Conservation (phyloP, 2,329 filamentous ascomycete genomes). For the Pseudofabraea citricarpa region DNA sequence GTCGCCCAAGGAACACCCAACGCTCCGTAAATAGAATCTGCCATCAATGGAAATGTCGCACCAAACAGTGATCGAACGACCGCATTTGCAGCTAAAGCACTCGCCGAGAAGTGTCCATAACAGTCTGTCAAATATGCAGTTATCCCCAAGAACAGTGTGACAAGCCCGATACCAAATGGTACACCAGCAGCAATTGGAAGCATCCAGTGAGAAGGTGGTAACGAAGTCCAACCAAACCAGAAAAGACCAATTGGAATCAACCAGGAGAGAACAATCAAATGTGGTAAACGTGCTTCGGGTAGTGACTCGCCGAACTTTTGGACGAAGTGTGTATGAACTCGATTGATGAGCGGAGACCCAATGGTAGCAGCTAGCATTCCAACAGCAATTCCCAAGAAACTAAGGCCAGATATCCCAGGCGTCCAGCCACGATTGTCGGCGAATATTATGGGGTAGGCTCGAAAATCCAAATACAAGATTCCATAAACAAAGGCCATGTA, state of each 20-base stretch:
- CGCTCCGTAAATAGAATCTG: not conserved
- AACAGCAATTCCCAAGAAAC: conserved; percentile 36
- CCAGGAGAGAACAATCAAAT: conserved; percentile 33
- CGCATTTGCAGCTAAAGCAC: conserved; percentile 56
- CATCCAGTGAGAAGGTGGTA: conserved; percentile 34
- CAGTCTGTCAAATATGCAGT: not conserved
- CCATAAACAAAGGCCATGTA: conserved; percentile 47
- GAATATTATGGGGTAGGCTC: conserved; percentile 45
- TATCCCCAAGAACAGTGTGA: not conserved
- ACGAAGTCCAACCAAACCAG: conserved; percentile 42
- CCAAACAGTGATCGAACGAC: conserved; percentile 37
- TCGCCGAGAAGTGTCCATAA: conserved; percentile 29
- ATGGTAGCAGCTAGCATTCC: conserved; percentile 35
- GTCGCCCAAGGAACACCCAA: not conserved
- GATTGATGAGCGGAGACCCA: too few relatives aligned
- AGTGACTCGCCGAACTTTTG: conserved; percentile 24
- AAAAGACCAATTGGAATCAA: conserved; percentile 38
- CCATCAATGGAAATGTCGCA: not conserved
- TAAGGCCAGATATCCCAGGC: conserved; percentile 32
- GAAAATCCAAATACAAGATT: conserved; percentile 44
- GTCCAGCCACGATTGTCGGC: conserved; percentile 34
- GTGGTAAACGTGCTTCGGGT: conserved; percentile 36
- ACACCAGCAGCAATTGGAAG: conserved; percentile 31
- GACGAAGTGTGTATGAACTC: too few relatives aligned
- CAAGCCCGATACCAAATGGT: not conserved